These are phyloP conservation scores for Sporisorium graminicola DNA, from an alignment of 1,284 basidiomycete species.

Conservation along the genomic window DNA sequence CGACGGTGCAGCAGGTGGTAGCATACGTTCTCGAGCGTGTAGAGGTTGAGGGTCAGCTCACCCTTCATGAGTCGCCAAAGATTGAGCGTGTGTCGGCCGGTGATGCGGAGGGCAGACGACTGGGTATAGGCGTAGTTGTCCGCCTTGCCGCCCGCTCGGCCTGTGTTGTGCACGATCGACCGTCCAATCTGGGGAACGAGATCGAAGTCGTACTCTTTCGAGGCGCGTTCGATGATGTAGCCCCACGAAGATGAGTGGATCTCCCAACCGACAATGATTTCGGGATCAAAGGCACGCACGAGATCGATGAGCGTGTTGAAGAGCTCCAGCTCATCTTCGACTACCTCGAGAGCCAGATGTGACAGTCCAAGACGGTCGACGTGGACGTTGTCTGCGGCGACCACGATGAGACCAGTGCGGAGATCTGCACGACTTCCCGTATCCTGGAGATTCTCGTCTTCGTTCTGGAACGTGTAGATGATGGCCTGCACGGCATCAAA, in stretches of 20 bases:
- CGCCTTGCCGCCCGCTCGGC: slow-evolving; percentile 54
- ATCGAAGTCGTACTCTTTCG: slow-evolving; percentile 63
- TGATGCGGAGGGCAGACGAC: slow-evolving; percentile 84
- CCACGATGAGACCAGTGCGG: slow-evolving; percentile 56
- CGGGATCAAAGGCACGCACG: slow-evolving; percentile 85
- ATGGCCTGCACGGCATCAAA: slow-evolving; percentile 80
- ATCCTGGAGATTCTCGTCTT: slow-evolving; percentile 70
- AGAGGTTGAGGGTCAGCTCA: slow-evolving; percentile 82
- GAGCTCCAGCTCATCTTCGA: slow-evolving; percentile 83
- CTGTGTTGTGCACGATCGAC: slow-evolving; percentile 59
- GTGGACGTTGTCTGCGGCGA: slow-evolving; percentile 12
- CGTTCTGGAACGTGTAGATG: slow-evolving; percentile 79
- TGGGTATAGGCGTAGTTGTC: slow-evolving; percentile 77
- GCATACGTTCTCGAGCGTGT: slow-evolving; percentile 90
- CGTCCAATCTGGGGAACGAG: slow-evolving; percentile 70
- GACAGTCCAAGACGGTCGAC: slow-evolving; percentile 52
- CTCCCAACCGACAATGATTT: slow-evolving; percentile 93
- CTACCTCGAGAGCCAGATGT: slow-evolving; percentile 73
- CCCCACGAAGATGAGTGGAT: slow-evolving; percentile 91
- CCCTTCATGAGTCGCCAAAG: slow-evolving; percentile 91
- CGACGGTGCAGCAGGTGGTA: slow-evolving; percentile 70
- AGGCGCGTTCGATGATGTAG: slow-evolving; percentile 81
- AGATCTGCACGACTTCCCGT: slow-evolving; percentile 54
- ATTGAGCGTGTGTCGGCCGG: slow-evolving; percentile 90
- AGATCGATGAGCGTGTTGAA: slow-evolving; percentile 83